Evolutionary conservation across 129 eudicot genomes (phyloP).

Genomic region (Scalesia atractyloides): DNA sequence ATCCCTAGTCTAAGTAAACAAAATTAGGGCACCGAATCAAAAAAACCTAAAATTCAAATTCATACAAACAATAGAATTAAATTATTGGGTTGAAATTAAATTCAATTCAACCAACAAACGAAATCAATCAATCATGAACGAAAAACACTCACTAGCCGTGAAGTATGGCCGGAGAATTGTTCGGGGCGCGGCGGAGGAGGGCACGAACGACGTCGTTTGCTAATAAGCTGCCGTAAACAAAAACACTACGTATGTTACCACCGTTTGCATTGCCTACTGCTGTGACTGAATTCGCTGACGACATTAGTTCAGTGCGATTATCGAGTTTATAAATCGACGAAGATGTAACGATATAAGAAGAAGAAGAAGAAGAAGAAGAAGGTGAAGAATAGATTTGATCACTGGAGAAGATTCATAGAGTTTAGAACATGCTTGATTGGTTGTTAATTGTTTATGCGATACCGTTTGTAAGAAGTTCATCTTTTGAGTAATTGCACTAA

Average conservation of each 20-base stretch:
- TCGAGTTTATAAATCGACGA: not conserved
- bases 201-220: constrained; percentile 87
- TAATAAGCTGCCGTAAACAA: constrained; percentile 90
- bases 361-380: not conserved
- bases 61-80: not conserved
- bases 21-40: constrained; percentile 3
- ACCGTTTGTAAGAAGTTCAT: constrained; percentile 2
- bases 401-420: constrained; percentile 11
- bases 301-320: constrained; percentile 16
- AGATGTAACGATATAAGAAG: not conserved
- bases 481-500: constrained; percentile 6
- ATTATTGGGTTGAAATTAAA: not conserved
- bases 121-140: not conserved
- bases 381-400: constrained; percentile 13
- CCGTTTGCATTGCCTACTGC: constrained; percentile 10
- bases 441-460: not conserved
- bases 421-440: constrained; percentile 34
- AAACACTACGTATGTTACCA: constrained; percentile 46
- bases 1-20: too few relatives aligned
- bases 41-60: constrained; percentile 8
- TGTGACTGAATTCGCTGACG: constrained; percentile 29
- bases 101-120: constrained; percentile 4
- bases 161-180: constrained; percentile 60
- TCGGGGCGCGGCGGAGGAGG: constrained; percentile 74
- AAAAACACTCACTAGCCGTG: constrained; percentile 59